phyloP scores from a whole-genome alignment of 305 asterid genomes.

The Withania somnifera region DNA sequence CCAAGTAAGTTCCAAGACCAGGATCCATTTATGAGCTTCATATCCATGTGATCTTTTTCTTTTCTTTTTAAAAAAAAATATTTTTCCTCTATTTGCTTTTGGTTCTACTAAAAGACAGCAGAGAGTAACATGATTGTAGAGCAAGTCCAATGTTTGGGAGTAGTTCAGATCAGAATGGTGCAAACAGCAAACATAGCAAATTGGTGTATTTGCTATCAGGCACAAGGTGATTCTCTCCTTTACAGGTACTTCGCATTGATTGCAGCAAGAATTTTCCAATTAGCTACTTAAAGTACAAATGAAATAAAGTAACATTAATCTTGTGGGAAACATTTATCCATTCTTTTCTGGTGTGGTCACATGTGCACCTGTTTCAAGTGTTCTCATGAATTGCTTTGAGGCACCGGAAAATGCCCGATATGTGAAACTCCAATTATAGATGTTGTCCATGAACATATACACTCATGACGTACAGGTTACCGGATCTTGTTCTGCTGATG shows the following conservation, averaged over 20 bases:
- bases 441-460: conserved; percentile 39
- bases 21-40: not conserved
- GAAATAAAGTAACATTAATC: not conserved
- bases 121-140: not conserved
- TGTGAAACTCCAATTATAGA: conserved; percentile 67
- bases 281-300: not conserved
- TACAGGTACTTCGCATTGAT: conserved; percentile 42
- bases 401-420: conserved; percentile 64
- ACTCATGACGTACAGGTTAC: conserved; percentile 21
- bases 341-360: conserved; percentile 72
- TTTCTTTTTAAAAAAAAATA: too few species aligned
- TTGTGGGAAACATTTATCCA: not conserved
- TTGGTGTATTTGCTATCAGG: conserved; percentile 55
- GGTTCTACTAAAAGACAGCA: not conserved
- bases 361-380: conserved; percentile 88
- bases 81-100: not conserved
- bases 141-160: conserved; percentile 38
- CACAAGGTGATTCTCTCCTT: conserved; percentile 55
- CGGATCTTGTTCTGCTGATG: conserved; percentile 18
- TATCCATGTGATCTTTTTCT: not conserved
- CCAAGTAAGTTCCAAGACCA: not conserved
- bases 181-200: conserved; percentile 29
- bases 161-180: conserved; percentile 13
- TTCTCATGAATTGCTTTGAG: conserved; percentile 60
- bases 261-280: not conserved